These are phyloP conservation scores for Jatropha multifida DNA, from an alignment of 441 rosid species.

Conservation along the genomic window DNA sequence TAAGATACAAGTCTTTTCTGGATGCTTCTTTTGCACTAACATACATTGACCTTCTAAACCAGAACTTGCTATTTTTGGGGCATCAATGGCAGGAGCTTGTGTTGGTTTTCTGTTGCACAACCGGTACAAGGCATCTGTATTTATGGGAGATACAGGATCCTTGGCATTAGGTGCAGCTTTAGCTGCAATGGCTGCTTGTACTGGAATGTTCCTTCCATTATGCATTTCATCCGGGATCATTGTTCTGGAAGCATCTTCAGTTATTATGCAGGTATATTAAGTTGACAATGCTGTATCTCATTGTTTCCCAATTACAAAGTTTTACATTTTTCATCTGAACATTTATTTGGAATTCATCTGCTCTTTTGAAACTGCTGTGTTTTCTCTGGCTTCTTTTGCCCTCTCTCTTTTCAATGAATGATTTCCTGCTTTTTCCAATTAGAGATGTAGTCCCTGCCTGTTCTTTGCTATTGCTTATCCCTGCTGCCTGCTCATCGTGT, in stretches of 20 bases:
- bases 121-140: constrained; percentile 74
- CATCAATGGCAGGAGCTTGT: constrained; percentile 97
- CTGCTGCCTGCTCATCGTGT: background rate
- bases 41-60: constrained; percentile 19
- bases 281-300: background rate
- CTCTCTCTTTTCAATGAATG: background rate
- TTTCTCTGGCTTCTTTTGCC: background rate
- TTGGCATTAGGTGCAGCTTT: constrained; percentile 89
- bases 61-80: constrained; percentile 88
- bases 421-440: background rate
- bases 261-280: constrained; percentile 63
- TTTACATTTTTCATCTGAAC: background rate
- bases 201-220: constrained; percentile 92
- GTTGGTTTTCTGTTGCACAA: constrained; percentile 88
- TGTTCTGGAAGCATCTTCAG: constrained; percentile 59
- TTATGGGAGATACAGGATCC: constrained; percentile 86
- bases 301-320: background rate
- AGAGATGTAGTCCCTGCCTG: background rate
- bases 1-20: background rate
- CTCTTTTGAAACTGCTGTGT: background rate
- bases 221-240: constrained; percentile 78
- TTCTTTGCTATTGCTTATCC: background rate
- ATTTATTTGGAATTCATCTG: background rate
- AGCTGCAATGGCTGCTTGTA: constrained; percentile 94
- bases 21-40: constrained; percentile 7